These are phyloP conservation scores for Fusarium musae DNA, from an alignment of 2,329 filamentous ascomycete genomes.

Conservation along the genomic window DNA sequence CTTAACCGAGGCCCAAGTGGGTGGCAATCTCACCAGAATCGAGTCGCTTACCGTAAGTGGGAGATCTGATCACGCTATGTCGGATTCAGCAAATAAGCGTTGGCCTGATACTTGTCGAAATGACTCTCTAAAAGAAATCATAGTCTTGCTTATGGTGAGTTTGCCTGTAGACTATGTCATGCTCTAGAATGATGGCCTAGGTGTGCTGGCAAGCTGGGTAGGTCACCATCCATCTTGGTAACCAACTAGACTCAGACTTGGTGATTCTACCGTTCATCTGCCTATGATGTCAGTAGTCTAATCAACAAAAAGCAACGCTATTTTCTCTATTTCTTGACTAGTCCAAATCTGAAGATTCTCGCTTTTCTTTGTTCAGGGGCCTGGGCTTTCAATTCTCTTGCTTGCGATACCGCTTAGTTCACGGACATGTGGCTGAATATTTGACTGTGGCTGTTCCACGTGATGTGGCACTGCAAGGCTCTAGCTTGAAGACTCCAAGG, in stretches of 20 bases:
- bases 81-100: not conserved
- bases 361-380: not conserved
- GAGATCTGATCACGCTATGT: slow-evolving; percentile 3
- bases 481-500: slow-evolving; percentile 24
- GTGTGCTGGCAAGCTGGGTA: not conserved
- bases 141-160: not conserved
- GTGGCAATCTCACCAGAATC: slow-evolving; percentile 7
- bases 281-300: slow-evolving; percentile 26
- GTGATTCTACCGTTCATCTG: not conserved
- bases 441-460: slow-evolving; percentile 24
- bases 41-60: slow-evolving; percentile 13
- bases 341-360: not conserved
- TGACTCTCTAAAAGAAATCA: not conserved
- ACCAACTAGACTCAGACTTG: not conserved
- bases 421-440: slow-evolving; percentile 17
- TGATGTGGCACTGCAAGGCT: slow-evolving; percentile 34
- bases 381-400: not conserved
- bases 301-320: slow-evolving; percentile 1
- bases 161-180: not conserved
- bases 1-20: slow-evolving; percentile 36
- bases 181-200: not conserved
- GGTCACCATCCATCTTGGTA: not conserved
- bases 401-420: not conserved
- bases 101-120: not conserved
- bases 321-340: not conserved